Base-by-base conservation (phyloP, 495 filamentous ascomycete species). In the Elasticomyces elasticus region DNA sequence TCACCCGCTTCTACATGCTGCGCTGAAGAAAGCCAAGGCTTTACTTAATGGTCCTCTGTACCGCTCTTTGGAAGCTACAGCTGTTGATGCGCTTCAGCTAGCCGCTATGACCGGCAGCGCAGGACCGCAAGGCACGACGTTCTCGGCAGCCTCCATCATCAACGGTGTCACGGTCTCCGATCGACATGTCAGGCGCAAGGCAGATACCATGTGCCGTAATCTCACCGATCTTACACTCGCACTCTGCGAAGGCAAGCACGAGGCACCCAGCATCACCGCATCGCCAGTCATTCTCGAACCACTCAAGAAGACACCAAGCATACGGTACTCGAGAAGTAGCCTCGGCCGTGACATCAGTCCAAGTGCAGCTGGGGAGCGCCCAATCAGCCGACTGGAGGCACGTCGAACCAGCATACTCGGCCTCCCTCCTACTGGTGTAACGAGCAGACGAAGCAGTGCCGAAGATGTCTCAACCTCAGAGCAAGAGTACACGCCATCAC, bases 181-280 rank as follows among this genome's bases (percentile, higher is more conserved):
- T 62, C 77, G 91, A 45, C 85, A 89, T 59, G 76, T 95, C 26
- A 80, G 87, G 35, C 79, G 91, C 52, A 97, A 95, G 66, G 87
- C 86, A 26, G 92, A 97, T 65, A 90, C 84, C 62, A 78, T 97
- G 67, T 97, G 94, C 69, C 80, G 92, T 44, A 90, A 85, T 60
- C 69, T 98, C 52, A 97, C 92, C 1, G 92, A 98, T 63, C 74
- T 98, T 22, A 95, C 87, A 64, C 77, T 98, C 35, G 87, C 88
- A 15, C 71, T 98, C 40, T 84, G 85, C 47, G 84, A 88, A 52
- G 75, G 65, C 47, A 59, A 68, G 56, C 47, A 45, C 52, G 71
- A 49, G 15, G 55, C 58, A 58, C 66, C 46, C 51, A 55, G 41
- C 68, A 35, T 43, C n/a, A 49, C 49, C 20, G 37, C 56, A 37